phyloP scores from a whole-genome alignment of 306 rosid genomes.

The Fagus sylvatica region DNA sequence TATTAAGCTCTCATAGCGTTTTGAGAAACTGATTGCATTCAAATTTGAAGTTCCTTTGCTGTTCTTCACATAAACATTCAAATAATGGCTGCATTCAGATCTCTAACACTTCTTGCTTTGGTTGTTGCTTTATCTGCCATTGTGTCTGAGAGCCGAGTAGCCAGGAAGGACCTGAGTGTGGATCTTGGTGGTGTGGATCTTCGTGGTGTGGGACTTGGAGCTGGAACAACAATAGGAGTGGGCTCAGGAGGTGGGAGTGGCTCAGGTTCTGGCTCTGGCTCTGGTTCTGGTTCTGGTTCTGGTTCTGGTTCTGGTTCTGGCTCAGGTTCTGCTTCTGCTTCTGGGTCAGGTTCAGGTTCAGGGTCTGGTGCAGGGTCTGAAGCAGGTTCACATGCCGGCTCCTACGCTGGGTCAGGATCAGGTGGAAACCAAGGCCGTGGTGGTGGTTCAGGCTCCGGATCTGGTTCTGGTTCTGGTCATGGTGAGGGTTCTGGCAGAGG shows the following conservation, averaged over 20 bases:
- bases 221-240: constrained; percentile 48
- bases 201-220: constrained; percentile 53
- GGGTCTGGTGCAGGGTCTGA: constrained; percentile 48
- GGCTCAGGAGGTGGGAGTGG: constrained; percentile 56
- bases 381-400: constrained; percentile 34
- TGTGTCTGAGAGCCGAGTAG: constrained; percentile 42
- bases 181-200: constrained; percentile 61
- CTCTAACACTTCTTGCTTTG: constrained; percentile 27
- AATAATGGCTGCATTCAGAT: constrained; percentile 41
- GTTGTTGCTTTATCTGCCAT: constrained; percentile 37
- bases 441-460: not conserved
- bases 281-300: constrained; percentile 45
- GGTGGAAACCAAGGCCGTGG: constrained; percentile 18
- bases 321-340: constrained; percentile 46
- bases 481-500: constrained; percentile 26
- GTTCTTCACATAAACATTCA: not conserved
- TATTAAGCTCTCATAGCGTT: too few species aligned
- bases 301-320: constrained; percentile 51
- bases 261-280: constrained; percentile 48
- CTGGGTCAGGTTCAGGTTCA: constrained; percentile 39
- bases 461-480: not conserved
- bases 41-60: not conserved
- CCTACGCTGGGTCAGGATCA: constrained; percentile 46
- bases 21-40: too few species aligned
- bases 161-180: constrained; percentile 49